phyloP scores from a whole-genome alignment of 257 asterid genomes.

The Ballota nigra region DNA sequence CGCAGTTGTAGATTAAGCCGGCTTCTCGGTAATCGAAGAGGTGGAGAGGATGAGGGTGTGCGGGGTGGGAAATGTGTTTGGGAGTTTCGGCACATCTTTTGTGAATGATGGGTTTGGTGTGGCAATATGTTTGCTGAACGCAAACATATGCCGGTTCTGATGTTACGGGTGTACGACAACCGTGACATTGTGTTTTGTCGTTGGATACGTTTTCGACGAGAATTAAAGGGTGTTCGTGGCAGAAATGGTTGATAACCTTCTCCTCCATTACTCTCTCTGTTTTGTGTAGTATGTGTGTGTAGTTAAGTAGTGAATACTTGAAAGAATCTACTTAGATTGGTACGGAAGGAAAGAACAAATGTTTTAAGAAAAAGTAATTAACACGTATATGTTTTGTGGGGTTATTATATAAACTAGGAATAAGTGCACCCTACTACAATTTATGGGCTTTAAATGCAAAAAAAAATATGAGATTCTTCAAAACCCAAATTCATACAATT shows the following conservation, averaged over 20 bases:
- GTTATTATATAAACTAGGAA: no score
- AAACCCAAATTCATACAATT: no score
- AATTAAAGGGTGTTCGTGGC: conserved; percentile 1
- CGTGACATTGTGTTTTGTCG: background rate
- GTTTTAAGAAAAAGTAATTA: background rate
- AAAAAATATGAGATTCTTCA: no score
- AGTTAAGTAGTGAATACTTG: background rate
- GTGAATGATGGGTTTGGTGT: background rate
- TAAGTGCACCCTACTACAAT: no score
- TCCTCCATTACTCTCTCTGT: background rate
- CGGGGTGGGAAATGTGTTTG: background rate
- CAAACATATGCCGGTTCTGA: background rate
- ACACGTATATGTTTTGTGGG: background rate
- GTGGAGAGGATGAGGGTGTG: background rate
- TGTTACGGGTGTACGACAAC: background rate
- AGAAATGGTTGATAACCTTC: background rate
- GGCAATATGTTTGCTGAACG: background rate
- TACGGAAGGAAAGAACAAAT: background rate
- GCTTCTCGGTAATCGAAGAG: background rate
- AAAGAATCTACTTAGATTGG: background rate
- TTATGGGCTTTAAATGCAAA: no score
- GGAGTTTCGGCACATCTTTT: background rate
- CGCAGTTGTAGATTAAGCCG: background rate
- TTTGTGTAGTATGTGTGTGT: background rate
- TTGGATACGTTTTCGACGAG: background rate